phyloP scores from a whole-genome alignment of 164 flowering plant genomes.

The Berberis vulgaris region DNA sequence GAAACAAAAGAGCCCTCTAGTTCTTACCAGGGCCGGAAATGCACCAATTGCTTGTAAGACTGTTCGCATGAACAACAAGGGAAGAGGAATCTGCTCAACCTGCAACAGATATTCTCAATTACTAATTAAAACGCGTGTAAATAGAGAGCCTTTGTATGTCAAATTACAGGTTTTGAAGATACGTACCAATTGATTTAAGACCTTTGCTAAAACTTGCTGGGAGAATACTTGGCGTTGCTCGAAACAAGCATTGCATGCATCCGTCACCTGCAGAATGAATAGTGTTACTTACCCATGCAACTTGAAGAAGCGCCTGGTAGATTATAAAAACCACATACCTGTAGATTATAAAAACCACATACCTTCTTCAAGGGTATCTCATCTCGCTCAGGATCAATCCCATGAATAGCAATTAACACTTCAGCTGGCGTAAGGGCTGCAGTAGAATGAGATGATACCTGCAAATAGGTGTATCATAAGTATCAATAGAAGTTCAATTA shows the following conservation, averaged over 20 bases:
- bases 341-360: background rate
- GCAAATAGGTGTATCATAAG: constrained; percentile 10
- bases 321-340: background rate
- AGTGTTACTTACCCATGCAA: constrained; percentile 1
- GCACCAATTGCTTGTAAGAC: constrained; percentile 92
- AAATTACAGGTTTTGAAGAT: background rate
- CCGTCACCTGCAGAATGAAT: constrained; percentile 64
- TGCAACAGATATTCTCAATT: constrained; percentile 22
- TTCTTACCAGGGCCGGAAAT: constrained; percentile 83
- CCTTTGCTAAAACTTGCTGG: constrained; percentile 93
- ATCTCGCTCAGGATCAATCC: constrained; percentile 91
- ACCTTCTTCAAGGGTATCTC: constrained; percentile 89
- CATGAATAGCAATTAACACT: constrained; percentile 87
- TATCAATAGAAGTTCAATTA: background rate
- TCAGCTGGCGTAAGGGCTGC: constrained; percentile 79
- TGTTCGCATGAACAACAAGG: constrained; percentile 91
- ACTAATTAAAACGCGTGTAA: background rate
- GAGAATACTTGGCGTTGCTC: constrained; percentile 77
- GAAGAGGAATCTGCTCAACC: constrained; percentile 99
- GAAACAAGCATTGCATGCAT: constrained; percentile 97
- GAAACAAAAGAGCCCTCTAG: background rate
- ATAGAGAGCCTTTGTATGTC: background rate
- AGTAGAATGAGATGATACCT: constrained; percentile 67
- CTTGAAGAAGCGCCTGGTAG: background rate
- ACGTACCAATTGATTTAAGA: constrained; percentile 87